Evolutionary conservation across 1,284 basidiomycete genomes (phyloP), one percentile per base, ranked within the genome.

Genomic region (Meira nashicola): DNA sequence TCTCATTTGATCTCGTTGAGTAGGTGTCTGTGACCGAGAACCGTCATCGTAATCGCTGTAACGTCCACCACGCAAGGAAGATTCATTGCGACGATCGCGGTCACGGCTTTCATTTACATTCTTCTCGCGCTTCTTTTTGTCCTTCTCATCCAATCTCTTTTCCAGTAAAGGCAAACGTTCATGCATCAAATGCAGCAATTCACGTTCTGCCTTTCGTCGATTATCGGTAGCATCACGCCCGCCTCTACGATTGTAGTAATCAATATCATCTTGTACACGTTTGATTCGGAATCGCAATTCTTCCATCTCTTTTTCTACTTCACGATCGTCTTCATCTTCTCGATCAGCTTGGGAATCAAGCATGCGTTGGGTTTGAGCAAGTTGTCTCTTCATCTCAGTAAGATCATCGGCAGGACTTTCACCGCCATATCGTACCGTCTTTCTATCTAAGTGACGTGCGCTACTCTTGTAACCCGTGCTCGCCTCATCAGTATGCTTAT

Each of bases 101-200:
- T 91, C 89, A 50, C 88, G 82, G 53, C 72, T 73, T 7, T 84
- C 81, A 9, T 70, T 65, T 7, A 71, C 60, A 40, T 66, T 64
- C 25, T 65, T 63, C 82, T 88, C 89, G 48, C 90, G 87, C 48
- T 89, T 82, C 63, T 86, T 83, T 63, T 87, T 86, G 54, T 94
- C 90, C 48, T 89, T 82, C 23, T 87, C 86, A 73, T 90, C 86
- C 62, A 96, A 86, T 73, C 86, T 86, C 72, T 87, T 84, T 80
- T 97, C 92, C 12, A 98, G 84, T 65, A 90, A 89, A 0, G 94
- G 95, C 2, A 99, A 83, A 57, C 89, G 85, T 77, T 95, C 92
- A 72, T 97, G 92, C 86, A 90, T 86, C 52, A 99, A 82, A 58
- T 84, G 83, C 66, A 96, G 79, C 41, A 97, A 82, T 71, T 97